Evolutionary conservation across 768 basidiomycete genomes (phyloP).

Genomic region (Leccinellum rugosiceps): DNA sequence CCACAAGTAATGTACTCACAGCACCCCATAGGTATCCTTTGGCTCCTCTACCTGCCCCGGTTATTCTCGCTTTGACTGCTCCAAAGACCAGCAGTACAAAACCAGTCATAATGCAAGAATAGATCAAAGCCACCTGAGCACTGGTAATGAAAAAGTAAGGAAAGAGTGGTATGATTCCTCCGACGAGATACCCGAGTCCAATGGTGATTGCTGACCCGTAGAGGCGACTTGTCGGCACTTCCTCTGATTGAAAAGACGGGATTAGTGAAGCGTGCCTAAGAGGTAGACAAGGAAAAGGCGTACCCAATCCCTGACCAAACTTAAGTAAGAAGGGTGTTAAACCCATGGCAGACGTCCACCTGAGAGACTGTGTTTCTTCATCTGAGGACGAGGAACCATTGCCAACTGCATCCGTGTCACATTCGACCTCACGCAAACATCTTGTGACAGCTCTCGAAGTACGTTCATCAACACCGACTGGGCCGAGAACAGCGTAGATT

Average conservation of each 20-base stretch:
- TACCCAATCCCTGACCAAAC: conserved; percentile 91
- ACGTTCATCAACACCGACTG: conserved; percentile 84
- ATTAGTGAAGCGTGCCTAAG: not conserved
- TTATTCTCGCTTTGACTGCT: conserved; percentile 83
- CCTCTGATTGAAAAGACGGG: conserved; percentile 50
- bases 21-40: conserved; percentile 85
- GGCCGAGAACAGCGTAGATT: conserved; percentile 81
- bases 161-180: conserved; percentile 88
- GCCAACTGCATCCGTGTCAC: conserved; percentile 29
- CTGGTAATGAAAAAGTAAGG: conserved; percentile 86
- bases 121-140: conserved; percentile 67
- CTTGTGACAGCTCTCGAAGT: conserved; percentile 77
- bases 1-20: conserved; percentile 81
- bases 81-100: conserved; percentile 87
- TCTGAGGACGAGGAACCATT: conserved; percentile 32
- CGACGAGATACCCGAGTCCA: conserved; percentile 89
- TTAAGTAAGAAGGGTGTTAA: conserved; percentile 92
- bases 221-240: conserved; percentile 78
- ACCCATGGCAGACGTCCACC: conserved; percentile 78
- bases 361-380: conserved; percentile 54
- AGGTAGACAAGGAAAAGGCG: conserved; percentile 24
- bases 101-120: conserved; percentile 79
- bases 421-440: conserved; percentile 66
- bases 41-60: conserved; percentile 66
- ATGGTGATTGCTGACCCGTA: conserved; percentile 94